Evolutionary conservation across 495 filamentous ascomycete species (phyloP).

Genomic region (Neurospora sp.): DNA sequence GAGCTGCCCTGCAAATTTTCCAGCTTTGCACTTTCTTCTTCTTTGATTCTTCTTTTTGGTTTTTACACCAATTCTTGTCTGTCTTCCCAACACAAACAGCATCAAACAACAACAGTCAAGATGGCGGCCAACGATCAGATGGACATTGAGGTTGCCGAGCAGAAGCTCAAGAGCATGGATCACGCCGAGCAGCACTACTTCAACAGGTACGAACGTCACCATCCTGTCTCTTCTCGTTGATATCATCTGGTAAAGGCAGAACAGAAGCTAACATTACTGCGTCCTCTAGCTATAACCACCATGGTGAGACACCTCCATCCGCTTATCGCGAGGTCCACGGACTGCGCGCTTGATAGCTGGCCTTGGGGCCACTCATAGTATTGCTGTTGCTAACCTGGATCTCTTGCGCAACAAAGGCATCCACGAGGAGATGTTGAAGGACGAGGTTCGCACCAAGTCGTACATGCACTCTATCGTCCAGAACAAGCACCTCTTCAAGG

Average conservation of each 20-base stretch:
- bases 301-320: constrained; percentile 52
- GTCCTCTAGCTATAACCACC: constrained; percentile 74
- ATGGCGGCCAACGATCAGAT: constrained; percentile 30
- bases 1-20: constrained; percentile 1
- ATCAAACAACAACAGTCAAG: constrained; percentile 4
- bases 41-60: not conserved
- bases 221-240: not conserved
- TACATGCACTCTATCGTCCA: constrained; percentile 96
- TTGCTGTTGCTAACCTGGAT: constrained; percentile 21
- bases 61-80: not conserved
- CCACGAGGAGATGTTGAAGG: constrained; percentile 98
- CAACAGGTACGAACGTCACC: constrained; percentile 58
- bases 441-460: constrained; percentile 89
- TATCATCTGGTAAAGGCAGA: not conserved
- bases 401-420: constrained; percentile 51
- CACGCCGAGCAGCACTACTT: constrained; percentile 95
- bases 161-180: constrained; percentile 52
- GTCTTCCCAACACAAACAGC: not conserved
- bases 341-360: constrained; percentile 4
- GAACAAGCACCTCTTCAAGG: constrained; percentile 83
- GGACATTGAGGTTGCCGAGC: constrained; percentile 40
- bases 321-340: constrained; percentile 1
- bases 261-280: constrained; percentile 5
- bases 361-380: not conserved
- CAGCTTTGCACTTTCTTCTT: not conserved